Evolutionary conservation across 2,329 filamentous ascomycete species (phyloP), one percentile per base, ranked within the genome.

Genomic region (Zasmidium citrigriseum): DNA sequence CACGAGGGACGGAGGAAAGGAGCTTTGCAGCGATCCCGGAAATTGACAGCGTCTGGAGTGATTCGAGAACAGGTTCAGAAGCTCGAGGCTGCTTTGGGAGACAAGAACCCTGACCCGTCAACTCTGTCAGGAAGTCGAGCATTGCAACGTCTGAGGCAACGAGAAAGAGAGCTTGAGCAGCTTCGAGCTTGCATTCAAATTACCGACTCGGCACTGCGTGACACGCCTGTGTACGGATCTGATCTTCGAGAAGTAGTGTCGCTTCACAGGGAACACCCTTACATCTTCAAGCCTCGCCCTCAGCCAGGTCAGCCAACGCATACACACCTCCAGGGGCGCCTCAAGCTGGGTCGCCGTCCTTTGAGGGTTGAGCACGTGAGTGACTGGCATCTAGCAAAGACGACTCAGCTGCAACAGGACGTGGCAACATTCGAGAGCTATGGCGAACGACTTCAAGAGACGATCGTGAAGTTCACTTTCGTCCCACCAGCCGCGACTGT

Each of bases 401-500:
- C 51, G 21, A 68, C 64, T 1, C 47, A 44, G 3, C 55, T 72
- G 10, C 68, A 73, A 52, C 58, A 57, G 27, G 67, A 68, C 46
- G 45, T 71, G n/a, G 85, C 87, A 18, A 91, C 87, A 0, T 74
- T 96, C 0, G 83, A 88, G 44, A 83, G 91, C 67, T 87, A 92
- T 22, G 87, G 92, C 1, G 83, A 86, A 52, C 80, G 82, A 14
- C 81, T 96, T 75, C 88, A 93, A 68, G 86, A 85, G 0, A 87
- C 84, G 2, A 88, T 99, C 54, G 86, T 89, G 63, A 91, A 93
- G 71, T 99, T 97, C 69, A 91, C 90, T 1, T 99, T 93, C 68
- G 87, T 96, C 29, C 98, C 95, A 0, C 95, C 95, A 1, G 88
- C 91, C 1, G 93, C 91, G 12, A 87, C 96, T 2, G 91, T 92